These are phyloP conservation scores for Galerina marginata DNA, from an alignment of 768 basidiomycete species.

Conservation along the genomic window DNA sequence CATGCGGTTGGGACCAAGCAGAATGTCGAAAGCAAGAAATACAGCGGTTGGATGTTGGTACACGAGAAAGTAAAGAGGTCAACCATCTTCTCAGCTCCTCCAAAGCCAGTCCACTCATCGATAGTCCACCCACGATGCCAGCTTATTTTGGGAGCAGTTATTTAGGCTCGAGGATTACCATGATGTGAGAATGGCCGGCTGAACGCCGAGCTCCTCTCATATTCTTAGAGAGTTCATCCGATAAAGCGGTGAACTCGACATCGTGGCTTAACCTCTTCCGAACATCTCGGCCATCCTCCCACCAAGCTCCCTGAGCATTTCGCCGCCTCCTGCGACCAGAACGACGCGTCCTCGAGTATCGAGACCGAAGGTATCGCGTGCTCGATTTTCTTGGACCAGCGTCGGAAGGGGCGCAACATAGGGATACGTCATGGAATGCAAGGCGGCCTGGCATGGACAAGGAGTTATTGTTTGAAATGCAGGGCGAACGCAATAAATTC, in stretches of 20 bases:
- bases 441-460: slow-evolving; percentile 46
- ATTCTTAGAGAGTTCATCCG: background rate
- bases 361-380: slow-evolving; percentile 72
- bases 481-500: slow-evolving; percentile 20
- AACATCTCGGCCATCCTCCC: slow-evolving; percentile 26
- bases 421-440: slow-evolving; percentile 53
- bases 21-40: slow-evolving; percentile 10
- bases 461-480: background rate
- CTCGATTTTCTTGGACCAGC: slow-evolving; percentile 47
- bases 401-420: slow-evolving; percentile 58
- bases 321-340: slow-evolving; percentile 48
- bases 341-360: slow-evolving; percentile 74
- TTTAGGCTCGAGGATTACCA: slow-evolving; percentile 3
- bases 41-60: slow-evolving; percentile 7
- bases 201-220: background rate
- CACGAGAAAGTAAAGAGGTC: background rate
- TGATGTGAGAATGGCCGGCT: background rate
- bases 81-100: background rate
- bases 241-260: background rate
- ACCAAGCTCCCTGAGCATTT: slow-evolving; percentile 28
- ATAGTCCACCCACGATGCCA: background rate
- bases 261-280: slow-evolving; percentile 20
- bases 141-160: slow-evolving; percentile 5
- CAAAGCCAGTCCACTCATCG: background rate
- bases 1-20: background rate